Base-by-base conservation (phyloP, 2,329 filamentous ascomycete genomes). In the Dothideomycetes sp. region DNA sequence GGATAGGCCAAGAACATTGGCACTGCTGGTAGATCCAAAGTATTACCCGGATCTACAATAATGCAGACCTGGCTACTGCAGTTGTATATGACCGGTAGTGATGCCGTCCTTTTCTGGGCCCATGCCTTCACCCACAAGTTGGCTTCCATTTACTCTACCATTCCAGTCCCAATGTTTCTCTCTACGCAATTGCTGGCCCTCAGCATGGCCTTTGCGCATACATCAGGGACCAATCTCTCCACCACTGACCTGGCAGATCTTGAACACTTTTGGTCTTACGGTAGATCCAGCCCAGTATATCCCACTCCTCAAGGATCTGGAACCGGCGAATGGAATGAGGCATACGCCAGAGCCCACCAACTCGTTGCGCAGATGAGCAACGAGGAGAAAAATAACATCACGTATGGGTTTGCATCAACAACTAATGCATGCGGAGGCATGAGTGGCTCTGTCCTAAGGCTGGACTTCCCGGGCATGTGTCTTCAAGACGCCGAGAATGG, bases 401-500 rank as follows among this genome's bases (percentile, higher is more conserved):
- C 58, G 7, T 46, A 57, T 14, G 58, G 58, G 7, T 50, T 50
- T 27, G 38, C 45, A 5, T 52, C 52, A 19, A 44, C 44, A 9
- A 44, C 49, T n/a, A 58, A 49, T 19, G 55, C 57, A 14, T 64
- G 60, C 43, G 52, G 55, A 18, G 61, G 61, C 5, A 53, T 59
- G 36, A 61, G 55, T 42, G 53, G 57, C 7, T 50, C 52, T 10
- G 53, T 58, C 14, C 50, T 50, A 4, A 50, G 55, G 29, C 45
- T 64, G 11, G 56, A 55, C 9, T 66, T 62, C 41, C 58, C 60
- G 4, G 61, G 60, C 3, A 38, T 67, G 15, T 66, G 63, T 45
- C 49, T 65, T 8, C 52, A 60, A 14, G 64, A 67, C 49, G 61
- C 58, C 4, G 59, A 56, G 2, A 60, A 62, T 43, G 64, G 64